Base-by-base conservation (phyloP, 352 stramenopile genomes). In the Pythium vanterpoolii region DNA sequence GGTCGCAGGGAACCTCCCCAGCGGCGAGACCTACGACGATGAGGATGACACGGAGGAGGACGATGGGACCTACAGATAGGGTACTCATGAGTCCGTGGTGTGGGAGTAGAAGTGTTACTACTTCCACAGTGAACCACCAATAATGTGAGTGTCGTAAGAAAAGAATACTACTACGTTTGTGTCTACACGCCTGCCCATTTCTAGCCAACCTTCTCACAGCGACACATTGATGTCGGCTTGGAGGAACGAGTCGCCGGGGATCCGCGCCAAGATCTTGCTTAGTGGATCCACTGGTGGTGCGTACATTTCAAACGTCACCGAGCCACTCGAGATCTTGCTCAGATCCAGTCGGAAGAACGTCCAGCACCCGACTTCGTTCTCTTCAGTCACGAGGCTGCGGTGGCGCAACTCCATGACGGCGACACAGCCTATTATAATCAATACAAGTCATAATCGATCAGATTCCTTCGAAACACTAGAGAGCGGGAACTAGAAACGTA, bases 291-390 rank as follows among this genome's bases (percentile, higher is more conserved):
- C 86, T 1, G 86, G 86, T 30, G 86, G 73, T 44, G 83, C 82
- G 62, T 94, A 95, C 86, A 95, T 95, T 66, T 95, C 86, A 31
- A 95, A 93, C 43, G 84, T 95, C 38, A 90, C 79, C 3, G 86
- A 76, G 28, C 80, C 78, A 57, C 79, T 93, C 50, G 86, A 92
- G 74, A 93, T 94, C 71, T 90, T 91, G 74, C 83, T 90, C 59
- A 95, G 73, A 57, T 95, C 86, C 21, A 95, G 56, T 19, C 87
- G 84, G 77, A 95, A 93, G 68, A 95, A 95, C 26, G 86, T 95
- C 86, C 86, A 95, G 66, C 83, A 94, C 56, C 85, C 83, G 27
- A 95, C 84, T 72, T 95, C 86, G 51, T 90, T 77, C 69, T 93
- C 82, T 43, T 94, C 77, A 9, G 83, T 94, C 31, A 92, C 71